Evolutionary conservation across 352 stramenopile species (phyloP).

Genomic region (Globisporangium takayamanum): DNA sequence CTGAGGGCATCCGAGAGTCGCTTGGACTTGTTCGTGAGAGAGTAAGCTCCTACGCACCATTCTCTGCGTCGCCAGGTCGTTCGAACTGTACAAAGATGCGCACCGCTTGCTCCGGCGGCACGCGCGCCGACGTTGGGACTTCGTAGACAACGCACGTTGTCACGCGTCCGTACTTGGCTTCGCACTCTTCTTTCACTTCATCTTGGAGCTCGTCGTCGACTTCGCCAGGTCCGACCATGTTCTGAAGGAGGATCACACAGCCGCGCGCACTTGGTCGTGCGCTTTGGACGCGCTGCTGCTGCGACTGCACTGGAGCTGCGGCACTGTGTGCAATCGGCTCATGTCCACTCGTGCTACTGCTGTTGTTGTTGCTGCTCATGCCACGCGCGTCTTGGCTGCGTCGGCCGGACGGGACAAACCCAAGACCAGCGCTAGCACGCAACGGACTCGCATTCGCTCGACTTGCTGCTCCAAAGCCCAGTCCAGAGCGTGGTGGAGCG

Average conservation of each 20-base stretch:
- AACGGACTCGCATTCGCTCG: background rate
- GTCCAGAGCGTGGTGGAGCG: constrained; percentile 21
- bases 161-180: constrained; percentile 76
- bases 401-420: background rate
- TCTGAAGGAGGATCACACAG: constrained; percentile 47
- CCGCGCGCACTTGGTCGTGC: background rate
- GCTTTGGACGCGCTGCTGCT: background rate
- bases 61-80: constrained; percentile 53
- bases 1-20: background rate
- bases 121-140: constrained; percentile 22
- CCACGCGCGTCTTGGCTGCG: no score
- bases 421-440: constrained; percentile 7
- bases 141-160: constrained; percentile 74
- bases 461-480: constrained; percentile 19
- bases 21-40: no score
- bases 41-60: constrained; percentile 33
- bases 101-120: constrained; percentile 65
- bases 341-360: background rate
- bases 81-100: constrained; percentile 89
- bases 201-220: constrained; percentile 85
- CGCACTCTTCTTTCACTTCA: constrained; percentile 87
- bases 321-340: background rate
- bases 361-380: no score
- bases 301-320: background rate
- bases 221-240: constrained; percentile 88